A percentile compares a stretch with the other conserved stretches of the same genome.
Conservation (phyloP, 495 filamentous ascomycete species). For the Neurospora tetrasperma region DNA sequence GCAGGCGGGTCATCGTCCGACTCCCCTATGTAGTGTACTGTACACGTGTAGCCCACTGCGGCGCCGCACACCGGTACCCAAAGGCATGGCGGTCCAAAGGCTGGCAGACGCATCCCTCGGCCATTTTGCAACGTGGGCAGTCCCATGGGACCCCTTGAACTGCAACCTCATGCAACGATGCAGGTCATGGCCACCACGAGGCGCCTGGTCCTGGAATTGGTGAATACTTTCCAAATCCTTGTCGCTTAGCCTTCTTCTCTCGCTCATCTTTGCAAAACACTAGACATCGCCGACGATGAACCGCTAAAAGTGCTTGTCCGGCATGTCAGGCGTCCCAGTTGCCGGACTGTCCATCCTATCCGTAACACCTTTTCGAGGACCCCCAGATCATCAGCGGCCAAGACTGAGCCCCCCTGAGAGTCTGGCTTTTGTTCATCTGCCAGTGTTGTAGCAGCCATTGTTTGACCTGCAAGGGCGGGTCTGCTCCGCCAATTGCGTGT, state of each 20-base stretch:
- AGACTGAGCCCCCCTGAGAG: not conserved
- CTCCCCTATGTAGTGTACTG: too few species aligned
- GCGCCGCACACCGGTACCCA: not conserved
- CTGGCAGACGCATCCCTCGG: not conserved
- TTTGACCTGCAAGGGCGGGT: slow-evolving; percentile 18
- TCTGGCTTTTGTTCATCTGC: not conserved
- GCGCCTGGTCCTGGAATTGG: not conserved
- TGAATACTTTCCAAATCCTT: not conserved
- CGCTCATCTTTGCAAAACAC: not conserved
- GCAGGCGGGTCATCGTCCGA: not conserved
- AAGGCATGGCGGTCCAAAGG: not conserved
- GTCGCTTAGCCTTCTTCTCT: not conserved
- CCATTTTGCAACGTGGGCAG: not conserved
- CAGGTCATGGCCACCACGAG: not conserved
- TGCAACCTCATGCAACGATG: not conserved
- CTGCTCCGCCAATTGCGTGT: slow-evolving; percentile 15
- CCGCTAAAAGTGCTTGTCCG: not conserved
- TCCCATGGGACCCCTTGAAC: not conserved
- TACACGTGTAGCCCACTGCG: not conserved
- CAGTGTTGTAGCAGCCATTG: slow-evolving; percentile 17
- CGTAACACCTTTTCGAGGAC: not conserved
- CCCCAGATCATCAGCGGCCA: not conserved
- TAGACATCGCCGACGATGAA: not conserved
- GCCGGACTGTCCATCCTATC: not conserved
- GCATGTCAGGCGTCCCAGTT: not conserved